phyloP scores from a whole-genome alignment of 140 eudicot species.

The Senecio squalidus region DNA sequence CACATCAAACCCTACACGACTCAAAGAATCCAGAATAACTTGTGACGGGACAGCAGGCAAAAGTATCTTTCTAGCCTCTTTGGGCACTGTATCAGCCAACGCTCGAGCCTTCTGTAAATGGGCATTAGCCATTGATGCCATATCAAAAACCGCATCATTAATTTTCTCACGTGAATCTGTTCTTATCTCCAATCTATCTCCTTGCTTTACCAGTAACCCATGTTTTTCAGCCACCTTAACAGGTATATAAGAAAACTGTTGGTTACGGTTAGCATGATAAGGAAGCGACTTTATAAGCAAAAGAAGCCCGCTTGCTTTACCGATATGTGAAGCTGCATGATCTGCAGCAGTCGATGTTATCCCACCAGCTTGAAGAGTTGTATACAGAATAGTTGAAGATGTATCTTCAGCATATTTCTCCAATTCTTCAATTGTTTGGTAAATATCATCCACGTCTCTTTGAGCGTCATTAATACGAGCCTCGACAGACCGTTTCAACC shows the following conservation, averaged over 20 bases:
- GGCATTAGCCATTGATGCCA: conserved; percentile 86
- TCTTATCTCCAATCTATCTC: conserved; percentile 45
- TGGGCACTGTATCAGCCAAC: conserved; percentile 72
- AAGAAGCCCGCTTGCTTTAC: conserved; percentile 86
- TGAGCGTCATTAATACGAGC: conserved; percentile 85
- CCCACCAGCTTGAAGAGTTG: conserved; percentile 87
- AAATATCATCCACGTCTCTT: conserved; percentile 56
- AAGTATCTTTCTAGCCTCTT: conserved; percentile 75
- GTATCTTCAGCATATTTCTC: conserved; percentile 91
- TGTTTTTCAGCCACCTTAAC: conserved; percentile 69
- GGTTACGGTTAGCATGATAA: conserved; percentile 67
- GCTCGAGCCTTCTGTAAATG: conserved; percentile 83
- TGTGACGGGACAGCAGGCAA: conserved; percentile 87
- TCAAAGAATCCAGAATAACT: conserved; percentile 62
- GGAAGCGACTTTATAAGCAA: conserved; percentile 79
- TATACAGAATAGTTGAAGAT: conserved; percentile 67
- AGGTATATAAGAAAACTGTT: conserved; percentile 67
- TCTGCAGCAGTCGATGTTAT: conserved; percentile 77
- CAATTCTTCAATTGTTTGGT: conserved; percentile 57
- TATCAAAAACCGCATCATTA: conserved; percentile 68
- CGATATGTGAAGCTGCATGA: conserved; percentile 97
- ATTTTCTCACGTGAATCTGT: conserved; percentile 70
- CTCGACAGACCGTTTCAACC: conserved; percentile 86
- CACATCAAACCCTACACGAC: conserved; percentile 81
- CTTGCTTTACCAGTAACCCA: conserved; percentile 54